Evolutionary conservation across 257 asterid species (phyloP).

Genomic region (Solanum okadae): DNA sequence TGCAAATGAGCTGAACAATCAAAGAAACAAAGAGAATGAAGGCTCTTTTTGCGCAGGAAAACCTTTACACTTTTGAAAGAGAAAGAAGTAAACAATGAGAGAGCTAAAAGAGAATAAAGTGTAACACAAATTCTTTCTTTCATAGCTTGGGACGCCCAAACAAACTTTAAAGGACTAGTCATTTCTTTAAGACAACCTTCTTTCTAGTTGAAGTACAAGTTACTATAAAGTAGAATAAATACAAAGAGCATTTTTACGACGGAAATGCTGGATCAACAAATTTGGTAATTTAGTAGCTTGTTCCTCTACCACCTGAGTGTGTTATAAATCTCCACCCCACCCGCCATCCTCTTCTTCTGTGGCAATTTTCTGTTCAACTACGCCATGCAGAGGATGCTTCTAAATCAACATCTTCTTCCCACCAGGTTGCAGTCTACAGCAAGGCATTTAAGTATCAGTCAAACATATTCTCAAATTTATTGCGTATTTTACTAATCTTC

Average conservation of each 20-base stretch:
- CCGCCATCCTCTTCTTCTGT: not conserved
- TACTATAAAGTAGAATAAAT: not conserved
- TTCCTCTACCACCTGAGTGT: not conserved
- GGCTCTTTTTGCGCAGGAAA: not conserved
- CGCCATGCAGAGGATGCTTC: slow-evolving; percentile 91
- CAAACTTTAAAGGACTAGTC: not conserved
- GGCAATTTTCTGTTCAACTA: slow-evolving; percentile 28
- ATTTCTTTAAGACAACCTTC: not conserved
- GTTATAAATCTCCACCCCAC: not conserved
- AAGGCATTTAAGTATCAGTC: not conserved
- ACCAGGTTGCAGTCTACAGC: slow-evolving; percentile 78
- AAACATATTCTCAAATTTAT: not conserved
- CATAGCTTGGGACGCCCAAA: not conserved
- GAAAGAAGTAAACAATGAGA: not conserved
- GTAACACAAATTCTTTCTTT: not conserved
- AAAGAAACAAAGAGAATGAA: not conserved
- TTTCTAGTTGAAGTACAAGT: not conserved
- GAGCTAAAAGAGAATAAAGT: not conserved
- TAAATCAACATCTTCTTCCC: slow-evolving; percentile 78
- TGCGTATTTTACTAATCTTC: not conserved
- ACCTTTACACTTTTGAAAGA: not conserved
- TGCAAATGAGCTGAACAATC: not conserved
- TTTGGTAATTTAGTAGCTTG: not conserved
- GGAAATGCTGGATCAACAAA: not conserved
- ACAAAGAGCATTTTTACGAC: not conserved